Evolutionary conservation across 202 grass and related monocot genomes (phyloP).

Genomic region (Saccharum hybrid): DNA sequence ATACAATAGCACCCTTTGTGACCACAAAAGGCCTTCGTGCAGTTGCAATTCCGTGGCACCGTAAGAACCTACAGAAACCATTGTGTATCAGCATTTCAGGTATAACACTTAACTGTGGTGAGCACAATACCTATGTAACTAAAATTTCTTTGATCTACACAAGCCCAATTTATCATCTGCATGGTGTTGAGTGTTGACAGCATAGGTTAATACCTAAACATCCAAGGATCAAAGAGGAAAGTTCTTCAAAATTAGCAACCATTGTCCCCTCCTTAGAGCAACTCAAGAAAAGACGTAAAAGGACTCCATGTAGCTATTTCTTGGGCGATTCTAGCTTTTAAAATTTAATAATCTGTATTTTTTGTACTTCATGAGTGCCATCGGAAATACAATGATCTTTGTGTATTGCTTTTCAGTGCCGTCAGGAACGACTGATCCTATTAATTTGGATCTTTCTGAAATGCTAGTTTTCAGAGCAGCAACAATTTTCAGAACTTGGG

Average conservation of each 20-base stretch:
- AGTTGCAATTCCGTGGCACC: neutral
- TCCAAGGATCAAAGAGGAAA: neutral
- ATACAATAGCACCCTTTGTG: neutral
- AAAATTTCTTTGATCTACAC: neutral
- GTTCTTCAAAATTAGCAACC: neutral
- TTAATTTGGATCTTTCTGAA: neutral
- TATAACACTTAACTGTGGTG: neutral
- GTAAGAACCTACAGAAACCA: constrained; percentile 3
- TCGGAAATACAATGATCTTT: neutral
- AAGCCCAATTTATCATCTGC: neutral
- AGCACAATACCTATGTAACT: neutral
- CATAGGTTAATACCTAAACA: neutral
- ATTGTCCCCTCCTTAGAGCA: neutral
- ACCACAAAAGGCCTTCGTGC: neutral
- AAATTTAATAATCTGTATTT: neutral
- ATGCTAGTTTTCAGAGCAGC: neutral
- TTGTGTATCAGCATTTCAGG: neutral
- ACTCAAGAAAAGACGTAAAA: neutral
- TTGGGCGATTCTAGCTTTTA: neutral
- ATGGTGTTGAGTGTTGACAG: neutral
- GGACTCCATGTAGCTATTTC: neutral
- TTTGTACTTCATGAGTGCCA: neutral
- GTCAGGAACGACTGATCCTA: neutral
- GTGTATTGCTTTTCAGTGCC: neutral
- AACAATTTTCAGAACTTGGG: neutral